Conservation (phyloP, 164 flowering plant species). For the Malania oleifera region DNA sequence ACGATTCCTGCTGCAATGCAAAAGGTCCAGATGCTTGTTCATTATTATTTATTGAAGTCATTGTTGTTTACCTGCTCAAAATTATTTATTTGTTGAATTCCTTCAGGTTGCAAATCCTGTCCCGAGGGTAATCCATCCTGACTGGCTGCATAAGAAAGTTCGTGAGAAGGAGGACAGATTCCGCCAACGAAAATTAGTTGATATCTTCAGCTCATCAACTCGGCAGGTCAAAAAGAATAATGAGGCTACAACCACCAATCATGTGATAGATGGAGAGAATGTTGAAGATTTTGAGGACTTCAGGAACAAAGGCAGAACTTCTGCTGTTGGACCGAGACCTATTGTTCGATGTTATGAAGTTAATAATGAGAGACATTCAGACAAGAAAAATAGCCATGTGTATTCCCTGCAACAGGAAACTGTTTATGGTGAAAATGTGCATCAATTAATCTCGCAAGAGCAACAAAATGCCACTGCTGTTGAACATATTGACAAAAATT, state of each 20-base stretch:
- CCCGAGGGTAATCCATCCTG: conserved; percentile 96
- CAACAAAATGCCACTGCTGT: conserved; percentile 16
- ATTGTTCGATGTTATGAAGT: conserved; percentile 58
- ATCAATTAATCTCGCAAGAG: conserved; percentile 8
- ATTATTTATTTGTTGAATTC: conserved; percentile 12
- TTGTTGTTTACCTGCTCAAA: neutral
- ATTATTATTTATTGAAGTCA: neutral
- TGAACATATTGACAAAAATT: conserved; percentile 57
- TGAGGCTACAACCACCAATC: conserved; percentile 13
- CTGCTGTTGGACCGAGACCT: conserved; percentile 50
- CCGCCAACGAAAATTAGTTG: conserved; percentile 80
- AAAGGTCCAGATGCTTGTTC: conserved; percentile 51
- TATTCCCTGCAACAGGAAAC: conserved; percentile 17
- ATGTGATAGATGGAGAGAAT: conserved; percentile 24
- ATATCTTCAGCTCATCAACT: conserved; percentile 52
- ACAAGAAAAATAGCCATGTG: conserved; percentile 15
- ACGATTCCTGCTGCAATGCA: conserved; percentile 99
- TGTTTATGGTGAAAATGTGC: conserved; percentile 15
- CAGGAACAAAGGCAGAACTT: conserved; percentile 26
- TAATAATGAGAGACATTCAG: conserved; percentile 26
- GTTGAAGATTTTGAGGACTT: conserved; percentile 79
- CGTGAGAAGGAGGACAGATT: conserved; percentile 95
- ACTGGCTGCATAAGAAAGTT: conserved; percentile 95
- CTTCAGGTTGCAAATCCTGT: conserved; percentile 92
- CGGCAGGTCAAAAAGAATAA: conserved; percentile 22